Conservation (phyloP, 75 land plant species). For the Selaginella moellendorffii region DNA sequence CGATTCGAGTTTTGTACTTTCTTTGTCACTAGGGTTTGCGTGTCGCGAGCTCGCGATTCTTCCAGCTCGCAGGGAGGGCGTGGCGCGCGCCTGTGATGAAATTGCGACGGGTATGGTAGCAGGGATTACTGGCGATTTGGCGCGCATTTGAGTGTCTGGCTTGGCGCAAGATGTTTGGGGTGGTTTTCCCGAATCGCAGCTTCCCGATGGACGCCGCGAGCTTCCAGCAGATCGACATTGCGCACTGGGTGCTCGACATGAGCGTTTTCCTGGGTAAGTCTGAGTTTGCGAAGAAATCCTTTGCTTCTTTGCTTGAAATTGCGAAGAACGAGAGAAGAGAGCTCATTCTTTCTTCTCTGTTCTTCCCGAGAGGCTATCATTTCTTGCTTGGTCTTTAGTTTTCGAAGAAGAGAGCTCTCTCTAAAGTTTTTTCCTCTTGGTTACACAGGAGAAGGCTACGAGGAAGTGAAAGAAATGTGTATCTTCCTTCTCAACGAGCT, state of each 20-base stretch:
- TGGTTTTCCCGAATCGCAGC: constrained; percentile 20
- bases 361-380: background rate
- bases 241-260: constrained; percentile 21
- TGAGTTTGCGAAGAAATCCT: too few species aligned
- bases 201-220: constrained; percentile 22
- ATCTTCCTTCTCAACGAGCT: constrained; percentile 21
- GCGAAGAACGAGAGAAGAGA: too few species aligned
- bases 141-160: too few species aligned
- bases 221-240: constrained; percentile 15
- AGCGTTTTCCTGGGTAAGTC: constrained; percentile 17
- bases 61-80: too few species aligned
- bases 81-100: too few species aligned
- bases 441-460: constrained; percentile 23
- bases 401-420: background rate
- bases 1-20: too few species aligned
- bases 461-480: constrained; percentile 27
- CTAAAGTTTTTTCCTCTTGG: constrained; percentile 18
- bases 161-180: constrained; percentile 22
- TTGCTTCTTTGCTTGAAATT: too few species aligned
- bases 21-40: too few species aligned
- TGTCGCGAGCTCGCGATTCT: too few species aligned
- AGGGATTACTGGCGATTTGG: too few species aligned
- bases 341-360: too few species aligned
- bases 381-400: background rate
- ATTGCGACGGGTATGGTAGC: too few species aligned